Conservation (phyloP, 805 yeast genomes). For the Cyberlindnera mississippiensis region DNA sequence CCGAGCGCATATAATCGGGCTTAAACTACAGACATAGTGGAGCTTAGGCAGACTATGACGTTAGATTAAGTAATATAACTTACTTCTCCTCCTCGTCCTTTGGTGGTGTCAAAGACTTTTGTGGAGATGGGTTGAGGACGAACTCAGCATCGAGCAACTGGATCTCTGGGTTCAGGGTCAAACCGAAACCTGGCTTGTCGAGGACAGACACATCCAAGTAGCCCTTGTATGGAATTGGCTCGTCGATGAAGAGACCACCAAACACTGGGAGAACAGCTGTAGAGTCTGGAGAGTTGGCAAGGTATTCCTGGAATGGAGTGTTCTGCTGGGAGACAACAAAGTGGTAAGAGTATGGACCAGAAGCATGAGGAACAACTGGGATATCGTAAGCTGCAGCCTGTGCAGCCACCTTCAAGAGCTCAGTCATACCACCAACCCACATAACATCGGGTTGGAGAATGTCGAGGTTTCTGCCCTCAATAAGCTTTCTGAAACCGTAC, state of each 20-base stretch:
- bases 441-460: constrained; percentile 49
- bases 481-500: constrained; percentile 47
- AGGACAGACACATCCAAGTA: constrained; percentile 36
- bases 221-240: constrained; percentile 45
- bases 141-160: constrained; percentile 38
- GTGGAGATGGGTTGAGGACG: constrained; percentile 38
- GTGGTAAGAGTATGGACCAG: constrained; percentile 51
- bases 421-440: constrained; percentile 54
- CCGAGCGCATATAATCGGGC: too few species aligned
- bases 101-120: constrained; percentile 29
- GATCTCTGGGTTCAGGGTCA: constrained; percentile 42
- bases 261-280: constrained; percentile 42
- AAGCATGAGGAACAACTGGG: constrained; percentile 51
- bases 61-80: too few species aligned
- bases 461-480: constrained; percentile 45
- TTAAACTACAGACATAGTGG: too few species aligned
- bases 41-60: too few species aligned
- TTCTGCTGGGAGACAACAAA: constrained; percentile 46
- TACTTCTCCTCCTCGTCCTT: neutral
- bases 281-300: constrained; percentile 48
- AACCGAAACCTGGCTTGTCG: constrained; percentile 49
- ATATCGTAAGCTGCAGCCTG: constrained; percentile 52
- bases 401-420: constrained; percentile 40
- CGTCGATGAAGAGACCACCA: constrained; percentile 43
- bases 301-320: constrained; percentile 50